These are phyloP conservation scores for Ascochyta viciae-villosae DNA, from an alignment of 2,329 filamentous ascomycete genomes.

Conservation along the genomic window DNA sequence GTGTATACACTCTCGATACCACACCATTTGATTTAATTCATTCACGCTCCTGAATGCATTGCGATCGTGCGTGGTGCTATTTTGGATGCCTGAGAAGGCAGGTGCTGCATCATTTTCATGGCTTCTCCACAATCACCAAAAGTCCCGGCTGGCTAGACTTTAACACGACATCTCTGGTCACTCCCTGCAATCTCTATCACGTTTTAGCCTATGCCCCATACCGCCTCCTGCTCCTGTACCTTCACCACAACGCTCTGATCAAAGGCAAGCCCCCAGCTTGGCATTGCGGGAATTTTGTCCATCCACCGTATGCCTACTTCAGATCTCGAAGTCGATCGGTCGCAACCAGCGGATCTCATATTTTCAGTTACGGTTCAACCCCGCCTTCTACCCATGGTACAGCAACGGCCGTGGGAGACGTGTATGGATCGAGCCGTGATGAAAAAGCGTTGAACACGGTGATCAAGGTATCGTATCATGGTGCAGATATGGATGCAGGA, in stretches of 20 bases:
- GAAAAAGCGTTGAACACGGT: not conserved
- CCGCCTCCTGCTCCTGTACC: not conserved
- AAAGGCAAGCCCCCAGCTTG: not conserved
- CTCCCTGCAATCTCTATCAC: not conserved
- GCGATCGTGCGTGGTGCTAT: too few relatives aligned
- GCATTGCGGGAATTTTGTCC: not conserved
- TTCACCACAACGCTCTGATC: not conserved
- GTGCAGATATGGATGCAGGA: not conserved
- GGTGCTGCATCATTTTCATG: too few relatives aligned
- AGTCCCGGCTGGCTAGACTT: not conserved
- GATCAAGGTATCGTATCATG: not conserved
- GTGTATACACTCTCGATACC: too few relatives aligned
- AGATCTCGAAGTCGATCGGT: not conserved
- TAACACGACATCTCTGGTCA: not conserved
- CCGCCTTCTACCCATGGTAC: constrained; percentile 2
- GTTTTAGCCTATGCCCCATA: not conserved
- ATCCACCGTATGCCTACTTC: not conserved
- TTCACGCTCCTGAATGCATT: too few relatives aligned
- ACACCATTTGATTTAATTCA: too few relatives aligned
- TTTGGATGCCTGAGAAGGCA: too few relatives aligned
- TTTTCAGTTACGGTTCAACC: not conserved
- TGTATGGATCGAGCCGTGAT: too few relatives aligned
- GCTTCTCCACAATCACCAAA: too few relatives aligned
- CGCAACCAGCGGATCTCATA: not conserved
- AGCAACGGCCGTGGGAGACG: too few relatives aligned